Evolutionary conservation across 2,329 filamentous ascomycete genomes (phyloP).

Genomic region (Epichloe sp.): DNA sequence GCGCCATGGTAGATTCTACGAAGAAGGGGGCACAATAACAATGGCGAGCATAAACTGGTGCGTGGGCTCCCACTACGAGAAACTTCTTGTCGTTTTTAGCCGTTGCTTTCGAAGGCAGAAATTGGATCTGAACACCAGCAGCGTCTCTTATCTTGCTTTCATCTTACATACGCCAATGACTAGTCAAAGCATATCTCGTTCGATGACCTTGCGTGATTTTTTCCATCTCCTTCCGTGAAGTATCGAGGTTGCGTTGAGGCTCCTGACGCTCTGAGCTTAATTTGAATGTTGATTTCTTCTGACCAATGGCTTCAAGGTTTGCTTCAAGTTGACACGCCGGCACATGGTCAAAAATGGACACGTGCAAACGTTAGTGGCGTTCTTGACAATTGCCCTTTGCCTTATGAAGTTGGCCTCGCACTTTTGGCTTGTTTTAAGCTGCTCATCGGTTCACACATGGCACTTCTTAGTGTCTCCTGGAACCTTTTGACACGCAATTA

Average conservation of each 20-base stretch:
- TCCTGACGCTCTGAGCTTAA: background rate
- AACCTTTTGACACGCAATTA: background rate
- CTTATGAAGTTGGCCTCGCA: background rate
- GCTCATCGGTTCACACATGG: background rate
- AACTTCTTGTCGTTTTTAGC: constrained; percentile 14
- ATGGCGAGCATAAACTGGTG: constrained; percentile 23
- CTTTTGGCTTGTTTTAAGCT: background rate
- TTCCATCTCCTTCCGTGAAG: background rate
- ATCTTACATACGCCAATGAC: background rate
- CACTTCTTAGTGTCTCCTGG: background rate
- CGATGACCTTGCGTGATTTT: background rate
- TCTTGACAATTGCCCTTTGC: background rate
- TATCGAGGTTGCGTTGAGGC: background rate
- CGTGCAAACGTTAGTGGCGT: background rate
- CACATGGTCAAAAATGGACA: background rate
- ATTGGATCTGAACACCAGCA: constrained; percentile 18
- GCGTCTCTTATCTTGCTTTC: constrained; percentile 7
- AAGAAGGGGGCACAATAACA: constrained; percentile 14
- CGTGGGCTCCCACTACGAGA: constrained; percentile 14
- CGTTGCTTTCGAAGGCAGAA: constrained; percentile 13
- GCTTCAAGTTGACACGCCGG: background rate
- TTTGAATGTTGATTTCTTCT: background rate
- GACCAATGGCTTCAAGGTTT: background rate
- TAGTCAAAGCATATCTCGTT: constrained; percentile 2
- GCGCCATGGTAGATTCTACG: constrained; percentile 1